Evolutionary conservation across 2,329 filamentous ascomycete genomes (phyloP).

Genomic region (Lecanoromycetidae sp.): DNA sequence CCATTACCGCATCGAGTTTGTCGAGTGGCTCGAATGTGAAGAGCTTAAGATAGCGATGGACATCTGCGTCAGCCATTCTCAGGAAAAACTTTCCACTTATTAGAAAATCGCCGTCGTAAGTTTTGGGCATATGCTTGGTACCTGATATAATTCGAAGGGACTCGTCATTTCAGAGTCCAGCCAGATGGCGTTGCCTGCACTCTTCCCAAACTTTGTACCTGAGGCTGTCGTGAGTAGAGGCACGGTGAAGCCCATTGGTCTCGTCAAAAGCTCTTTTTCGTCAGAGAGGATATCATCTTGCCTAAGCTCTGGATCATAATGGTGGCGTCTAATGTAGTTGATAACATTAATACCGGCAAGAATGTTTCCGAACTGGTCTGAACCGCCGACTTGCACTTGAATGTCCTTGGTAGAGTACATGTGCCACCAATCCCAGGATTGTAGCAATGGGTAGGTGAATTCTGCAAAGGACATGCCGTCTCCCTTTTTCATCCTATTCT

Average conservation of each 20-base stretch:
- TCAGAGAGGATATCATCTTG: constrained; percentile 5
- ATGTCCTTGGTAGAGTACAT: constrained; percentile 58
- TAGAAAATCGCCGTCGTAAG: neutral
- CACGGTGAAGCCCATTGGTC: constrained; percentile 75
- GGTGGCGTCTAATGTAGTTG: constrained; percentile 48
- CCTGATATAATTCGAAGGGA: constrained; percentile 72
- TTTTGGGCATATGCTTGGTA: constrained; percentile 22
- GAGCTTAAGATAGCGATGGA: constrained; percentile 70
- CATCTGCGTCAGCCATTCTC: constrained; percentile 65
- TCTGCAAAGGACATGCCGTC: constrained; percentile 92
- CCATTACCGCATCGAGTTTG: constrained; percentile 57
- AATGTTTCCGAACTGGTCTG: constrained; percentile 95
- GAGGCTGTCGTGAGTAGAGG: constrained; percentile 76
- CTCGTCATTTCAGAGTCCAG: constrained; percentile 70
- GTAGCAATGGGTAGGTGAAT: constrained; percentile 83
- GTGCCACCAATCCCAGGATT: constrained; percentile 94
- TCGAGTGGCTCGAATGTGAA: constrained; percentile 75
- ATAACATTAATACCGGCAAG: constrained; percentile 77
- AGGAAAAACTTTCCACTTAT: constrained; percentile 56
- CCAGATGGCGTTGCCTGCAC: constrained; percentile 87
- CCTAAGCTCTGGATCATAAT: constrained; percentile 12
- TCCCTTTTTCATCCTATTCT: constrained; percentile 67
- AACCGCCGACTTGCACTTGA: constrained; percentile 84
- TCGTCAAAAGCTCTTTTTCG: constrained; percentile 26
- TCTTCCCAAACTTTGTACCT: constrained; percentile 90